phyloP scores from a whole-genome alignment of 495 filamentous ascomycete species.

The Aspergillus sclerotiicarbonarius region DNA sequence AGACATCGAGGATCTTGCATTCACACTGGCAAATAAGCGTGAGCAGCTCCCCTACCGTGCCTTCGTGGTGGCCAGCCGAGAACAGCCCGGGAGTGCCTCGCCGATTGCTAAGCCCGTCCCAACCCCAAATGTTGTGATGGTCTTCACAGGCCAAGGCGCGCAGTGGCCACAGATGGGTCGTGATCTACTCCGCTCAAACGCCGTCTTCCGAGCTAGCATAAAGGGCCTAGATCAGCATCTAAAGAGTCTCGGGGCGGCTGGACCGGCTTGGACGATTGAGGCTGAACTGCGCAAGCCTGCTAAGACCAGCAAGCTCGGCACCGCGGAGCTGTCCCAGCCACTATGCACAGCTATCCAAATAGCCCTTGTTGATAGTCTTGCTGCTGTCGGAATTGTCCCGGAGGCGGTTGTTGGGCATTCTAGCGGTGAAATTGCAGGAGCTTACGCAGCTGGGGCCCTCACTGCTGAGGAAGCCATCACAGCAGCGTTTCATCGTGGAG shows the following conservation, averaged over 20 bases:
- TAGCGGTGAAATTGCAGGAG: constrained; percentile 26
- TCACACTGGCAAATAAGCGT: background rate
- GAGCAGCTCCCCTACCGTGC: background rate
- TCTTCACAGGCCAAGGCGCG: constrained; percentile 32
- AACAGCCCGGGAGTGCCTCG: background rate
- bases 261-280: constrained; percentile 17
- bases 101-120: background rate
- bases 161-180: constrained; percentile 29
- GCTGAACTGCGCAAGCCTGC: constrained; percentile 2
- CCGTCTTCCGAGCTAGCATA: constrained; percentile 7
- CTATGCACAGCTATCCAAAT: constrained; percentile 23
- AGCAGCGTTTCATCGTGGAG: constrained; percentile 20
- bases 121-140: constrained; percentile 5
- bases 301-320: background rate
- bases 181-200: constrained; percentile 5
- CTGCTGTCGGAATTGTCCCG: constrained; percentile 14
- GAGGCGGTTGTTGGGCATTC: constrained; percentile 26
- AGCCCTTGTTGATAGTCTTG: constrained; percentile 14
- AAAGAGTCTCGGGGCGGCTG: constrained; percentile 1
- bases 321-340: constrained; percentile 18
- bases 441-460: constrained; percentile 23
- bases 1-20: background rate
- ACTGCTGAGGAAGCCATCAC: constrained; percentile 15
- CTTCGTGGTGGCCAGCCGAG: constrained; percentile 3
- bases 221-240: constrained; percentile 13